phyloP scores from a whole-genome alignment of 2,329 filamentous ascomycete genomes.

The Tolypocladium inflatum region DNA sequence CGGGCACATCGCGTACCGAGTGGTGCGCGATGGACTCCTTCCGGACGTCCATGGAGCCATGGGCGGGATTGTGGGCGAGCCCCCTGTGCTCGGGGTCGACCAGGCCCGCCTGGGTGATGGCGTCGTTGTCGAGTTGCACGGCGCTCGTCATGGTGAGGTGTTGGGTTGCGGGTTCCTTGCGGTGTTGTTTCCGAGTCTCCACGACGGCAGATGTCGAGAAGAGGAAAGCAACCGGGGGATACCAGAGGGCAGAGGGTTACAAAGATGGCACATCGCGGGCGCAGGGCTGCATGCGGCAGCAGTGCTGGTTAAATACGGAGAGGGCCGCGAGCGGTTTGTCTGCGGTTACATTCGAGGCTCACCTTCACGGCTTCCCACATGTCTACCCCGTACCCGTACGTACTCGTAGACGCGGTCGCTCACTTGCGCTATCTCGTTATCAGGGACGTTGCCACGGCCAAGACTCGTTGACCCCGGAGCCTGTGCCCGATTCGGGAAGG shows the following conservation, averaged over 20 bases:
- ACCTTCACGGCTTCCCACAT: neutral
- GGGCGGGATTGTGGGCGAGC: constrained; percentile 14
- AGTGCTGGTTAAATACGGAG: neutral
- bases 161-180: neutral
- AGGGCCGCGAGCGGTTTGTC: neutral
- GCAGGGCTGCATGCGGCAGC: neutral
- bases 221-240: neutral
- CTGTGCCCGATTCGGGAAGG: constrained; percentile 10
- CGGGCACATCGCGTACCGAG: constrained; percentile 6
- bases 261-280: neutral
- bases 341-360: neutral
- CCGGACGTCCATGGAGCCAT: constrained; percentile 17
- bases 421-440: neutral
- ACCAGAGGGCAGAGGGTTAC: neutral
- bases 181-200: neutral
- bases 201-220: neutral
- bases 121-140: constrained; percentile 24
- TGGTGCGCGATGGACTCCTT: constrained; percentile 9
- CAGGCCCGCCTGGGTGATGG: constrained; percentile 22
- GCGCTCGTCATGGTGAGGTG: constrained; percentile 23
- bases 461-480: constrained; percentile 11
- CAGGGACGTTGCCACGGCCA: constrained; percentile 4
- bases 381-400: neutral
- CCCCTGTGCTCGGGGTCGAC: constrained; percentile 20
- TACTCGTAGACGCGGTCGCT: neutral